Conservation (phyloP, 1,284 basidiomycete genomes). For the Ganoderma leucocontextum region DNA sequence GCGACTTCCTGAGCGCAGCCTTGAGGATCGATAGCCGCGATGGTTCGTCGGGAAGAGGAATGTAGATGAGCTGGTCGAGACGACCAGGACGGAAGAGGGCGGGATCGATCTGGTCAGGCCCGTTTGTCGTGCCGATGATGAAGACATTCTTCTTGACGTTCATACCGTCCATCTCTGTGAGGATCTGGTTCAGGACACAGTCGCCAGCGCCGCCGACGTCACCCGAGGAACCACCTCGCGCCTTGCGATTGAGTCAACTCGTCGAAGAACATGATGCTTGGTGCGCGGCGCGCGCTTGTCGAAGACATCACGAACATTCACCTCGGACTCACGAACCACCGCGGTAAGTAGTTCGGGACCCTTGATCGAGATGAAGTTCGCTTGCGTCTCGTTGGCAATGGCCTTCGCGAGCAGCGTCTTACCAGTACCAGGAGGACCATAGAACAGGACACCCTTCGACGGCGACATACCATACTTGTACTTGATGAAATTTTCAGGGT, state of each 20-base stretch:
- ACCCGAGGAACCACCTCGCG: too few species aligned
- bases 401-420: constrained; percentile 96
- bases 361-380: too few species aligned
- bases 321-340: too few species aligned
- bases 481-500: constrained; percentile 99
- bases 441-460: constrained; percentile 98
- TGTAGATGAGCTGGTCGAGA: constrained; percentile 95
- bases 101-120: constrained; percentile 98
- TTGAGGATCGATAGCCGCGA: constrained; percentile 93
- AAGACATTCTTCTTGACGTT: constrained; percentile 99
- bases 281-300: too few species aligned
- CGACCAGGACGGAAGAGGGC: constrained; percentile 99
- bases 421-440: constrained; percentile 97
- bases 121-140: constrained; percentile 98
- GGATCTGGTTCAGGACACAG: constrained; percentile 95
- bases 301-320: too few species aligned
- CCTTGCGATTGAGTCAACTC: too few species aligned
- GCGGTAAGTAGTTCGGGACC: too few species aligned
- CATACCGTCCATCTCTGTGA: constrained; percentile 99
- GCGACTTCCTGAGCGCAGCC: constrained; percentile 93
- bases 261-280: too few species aligned
- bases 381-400: constrained; percentile 98
- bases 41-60: constrained; percentile 92
- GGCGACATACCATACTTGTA: constrained; percentile 99
- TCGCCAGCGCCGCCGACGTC: too few species aligned